Evolutionary conservation across 176 grass and related monocot species (phyloP), one percentile per base, ranked within the genome.

Genomic region (Rhipidocladum racemiflorum): DNA sequence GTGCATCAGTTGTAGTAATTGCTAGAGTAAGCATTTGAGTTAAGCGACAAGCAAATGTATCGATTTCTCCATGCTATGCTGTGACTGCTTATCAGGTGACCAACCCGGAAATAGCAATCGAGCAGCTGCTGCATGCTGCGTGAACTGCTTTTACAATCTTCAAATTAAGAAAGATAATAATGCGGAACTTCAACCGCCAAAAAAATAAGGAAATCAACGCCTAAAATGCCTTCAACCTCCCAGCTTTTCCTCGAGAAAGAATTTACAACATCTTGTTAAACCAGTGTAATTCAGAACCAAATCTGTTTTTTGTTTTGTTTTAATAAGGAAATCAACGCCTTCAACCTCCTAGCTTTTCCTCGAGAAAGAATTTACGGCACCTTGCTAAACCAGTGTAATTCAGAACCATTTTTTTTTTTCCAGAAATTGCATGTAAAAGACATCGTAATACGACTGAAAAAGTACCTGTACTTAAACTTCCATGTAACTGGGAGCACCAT

Each of bases 391-490:
- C 64, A 70, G 30, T 42, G 11, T 69, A 59, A 42, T 40, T 80
- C 13, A 59, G 27, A 23, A 74, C 3, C 5, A 43, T 61, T 20
- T 65, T 62, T 56, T 20, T 1, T n/a, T 34, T 66, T 77, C n/a
- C 28, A 75, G 65, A 89, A 53, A 49, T 63, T 49, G 3, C 30
- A 34, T 17, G 27, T 54, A 21, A 70, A 60, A 61, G 59, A 42
- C 72, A 36, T 12, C 53, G 74, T 66, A 64, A 27, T 61, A 32
- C 14, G 7, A 57, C 30, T 59, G 35, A 66, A 82, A 49, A 85
- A 14, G 27, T 83, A 94, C 95, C 88, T 91, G 60, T 92, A 97
- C 65, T 94, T 97, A 72, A 97, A 97, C 81, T 92, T 92, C 95
- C 95, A 97, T 39, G 86, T 81, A 70, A 88, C 70, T 5, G 88